These are phyloP conservation scores for Saccharomycopsis sp. DNA, from an alignment of 805 yeast genomes.

Conservation along the genomic window DNA sequence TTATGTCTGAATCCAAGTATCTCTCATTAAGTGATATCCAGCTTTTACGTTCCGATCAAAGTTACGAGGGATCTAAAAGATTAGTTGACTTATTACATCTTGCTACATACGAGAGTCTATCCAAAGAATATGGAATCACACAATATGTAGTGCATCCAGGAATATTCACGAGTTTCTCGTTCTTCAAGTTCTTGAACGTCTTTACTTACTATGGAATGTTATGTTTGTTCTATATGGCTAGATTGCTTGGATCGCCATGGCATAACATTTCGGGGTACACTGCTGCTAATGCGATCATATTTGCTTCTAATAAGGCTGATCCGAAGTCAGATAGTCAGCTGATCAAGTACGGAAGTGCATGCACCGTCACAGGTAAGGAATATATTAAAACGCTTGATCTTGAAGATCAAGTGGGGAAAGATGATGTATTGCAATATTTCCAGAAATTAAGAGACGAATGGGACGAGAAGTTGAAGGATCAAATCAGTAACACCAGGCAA, in stretches of 20 bases:
- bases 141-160: conserved; percentile 92
- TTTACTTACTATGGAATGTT: conserved; percentile 85
- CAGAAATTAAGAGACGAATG: conserved; percentile 54
- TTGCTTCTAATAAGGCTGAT: conserved; percentile 50
- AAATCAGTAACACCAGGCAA: conserved; percentile 49
- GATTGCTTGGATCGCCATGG: conserved; percentile 79
- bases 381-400: conserved; percentile 49
- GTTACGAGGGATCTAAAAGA: conserved; percentile 92
- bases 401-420: conserved; percentile 52
- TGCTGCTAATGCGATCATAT: conserved; percentile 84
- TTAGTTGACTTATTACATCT: conserved; percentile 76
- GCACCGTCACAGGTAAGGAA: conserved; percentile 57
- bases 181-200: conserved; percentile 65
- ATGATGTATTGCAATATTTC: conserved; percentile 60
- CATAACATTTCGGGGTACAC: conserved; percentile 83
- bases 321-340: conserved; percentile 41
- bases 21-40: conserved; percentile 73
- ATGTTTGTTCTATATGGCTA: conserved; percentile 71
- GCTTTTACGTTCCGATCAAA: conserved; percentile 50
- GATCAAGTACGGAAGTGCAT: conserved; percentile 68
- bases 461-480: conserved; percentile 70
- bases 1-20: conserved; percentile 71
- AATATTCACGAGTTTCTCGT: conserved; percentile 78
- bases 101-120: conserved; percentile 52
- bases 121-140: conserved; percentile 43